These are phyloP conservation scores for Pseudodiploospora longispora DNA, from an alignment of 2,329 filamentous ascomycete genomes.

Conservation along the genomic window DNA sequence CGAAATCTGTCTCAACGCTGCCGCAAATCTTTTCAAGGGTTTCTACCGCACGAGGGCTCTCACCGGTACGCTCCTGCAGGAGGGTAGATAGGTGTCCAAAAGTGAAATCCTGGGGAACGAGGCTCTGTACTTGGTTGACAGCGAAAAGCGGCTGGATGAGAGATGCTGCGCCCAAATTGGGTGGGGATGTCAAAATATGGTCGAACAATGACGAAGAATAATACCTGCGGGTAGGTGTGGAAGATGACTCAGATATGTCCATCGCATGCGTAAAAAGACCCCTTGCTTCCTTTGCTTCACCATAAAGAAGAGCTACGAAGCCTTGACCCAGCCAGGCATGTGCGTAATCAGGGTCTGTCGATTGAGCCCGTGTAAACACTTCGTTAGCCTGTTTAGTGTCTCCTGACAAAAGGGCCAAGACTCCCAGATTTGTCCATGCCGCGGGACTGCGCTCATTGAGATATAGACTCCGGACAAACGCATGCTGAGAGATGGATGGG, in stretches of 20 bases:
- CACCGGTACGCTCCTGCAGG: constrained; percentile 71
- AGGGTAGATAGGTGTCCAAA: constrained; percentile 73
- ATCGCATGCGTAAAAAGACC: constrained; percentile 89
- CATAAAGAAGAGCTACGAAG: constrained; percentile 68
- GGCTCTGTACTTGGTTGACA: constrained; percentile 67
- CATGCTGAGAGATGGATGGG: constrained; percentile 82
- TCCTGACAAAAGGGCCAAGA: constrained; percentile 75
- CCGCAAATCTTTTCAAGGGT: constrained; percentile 60
- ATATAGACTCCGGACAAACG: constrained; percentile 86
- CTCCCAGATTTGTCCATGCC: constrained; percentile 85
- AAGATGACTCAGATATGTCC: constrained; percentile 77
- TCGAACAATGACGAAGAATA: constrained; percentile 81
- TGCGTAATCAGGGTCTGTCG: constrained; percentile 86
- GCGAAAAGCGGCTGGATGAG: constrained; percentile 85
- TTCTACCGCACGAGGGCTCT: constrained; percentile 54
- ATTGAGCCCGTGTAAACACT: constrained; percentile 84
- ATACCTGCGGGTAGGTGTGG: constrained; percentile 64
- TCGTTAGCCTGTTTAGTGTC: constrained; percentile 83
- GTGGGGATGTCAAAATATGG: constrained; percentile 54
- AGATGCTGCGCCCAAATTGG: constrained; percentile 44
- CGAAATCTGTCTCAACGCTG: constrained; percentile 71
- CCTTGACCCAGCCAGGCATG: constrained; percentile 93
- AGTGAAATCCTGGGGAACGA: constrained; percentile 61
- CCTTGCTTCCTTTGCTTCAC: constrained; percentile 68
- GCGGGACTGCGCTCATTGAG: constrained; percentile 81